These are phyloP conservation scores for Chlorella vulgaris DNA, from an alignment of 139 green algal species.

Conservation along the genomic window DNA sequence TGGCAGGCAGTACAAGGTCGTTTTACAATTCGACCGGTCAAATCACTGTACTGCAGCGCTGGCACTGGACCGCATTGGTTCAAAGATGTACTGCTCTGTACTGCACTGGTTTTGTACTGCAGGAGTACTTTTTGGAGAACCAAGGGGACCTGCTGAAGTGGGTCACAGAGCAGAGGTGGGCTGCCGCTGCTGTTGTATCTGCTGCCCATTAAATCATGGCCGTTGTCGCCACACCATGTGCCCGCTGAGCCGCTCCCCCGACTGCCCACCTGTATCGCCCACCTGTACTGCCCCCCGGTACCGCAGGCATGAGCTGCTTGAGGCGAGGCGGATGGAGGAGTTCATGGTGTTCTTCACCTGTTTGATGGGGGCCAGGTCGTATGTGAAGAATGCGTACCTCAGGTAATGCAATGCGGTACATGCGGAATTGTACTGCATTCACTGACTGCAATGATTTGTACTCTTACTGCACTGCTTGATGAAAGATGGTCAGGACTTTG, in stretches of 20 bases:
- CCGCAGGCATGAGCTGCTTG: constrained; percentile 33
- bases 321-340: constrained; percentile 55
- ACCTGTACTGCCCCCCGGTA: not conserved
- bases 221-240: no score
- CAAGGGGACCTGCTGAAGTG: constrained; percentile 71
- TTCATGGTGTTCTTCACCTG: constrained; percentile 73
- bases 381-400: constrained; percentile 87
- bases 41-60: no score
- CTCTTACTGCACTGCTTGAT: no score
- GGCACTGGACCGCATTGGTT: no score
- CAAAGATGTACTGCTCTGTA: not conserved
- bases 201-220: no score
- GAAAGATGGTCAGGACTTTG: no score
- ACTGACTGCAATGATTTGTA: no score
- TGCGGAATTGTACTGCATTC: no score
- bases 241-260: not conserved
- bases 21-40: no score
- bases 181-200: no score
- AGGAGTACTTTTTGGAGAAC: constrained; percentile 95
- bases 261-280: not conserved
- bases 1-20: no score
- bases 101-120: not conserved
- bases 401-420: constrained; percentile 32
- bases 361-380: constrained; percentile 68
- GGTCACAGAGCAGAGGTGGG: constrained; percentile 37